A percentile compares a stretch with the other conserved stretches of the same genome.
Evolutionary conservation across 1,139 yeast species (phyloP).

Genomic region (Hansenula anomala): DNA sequence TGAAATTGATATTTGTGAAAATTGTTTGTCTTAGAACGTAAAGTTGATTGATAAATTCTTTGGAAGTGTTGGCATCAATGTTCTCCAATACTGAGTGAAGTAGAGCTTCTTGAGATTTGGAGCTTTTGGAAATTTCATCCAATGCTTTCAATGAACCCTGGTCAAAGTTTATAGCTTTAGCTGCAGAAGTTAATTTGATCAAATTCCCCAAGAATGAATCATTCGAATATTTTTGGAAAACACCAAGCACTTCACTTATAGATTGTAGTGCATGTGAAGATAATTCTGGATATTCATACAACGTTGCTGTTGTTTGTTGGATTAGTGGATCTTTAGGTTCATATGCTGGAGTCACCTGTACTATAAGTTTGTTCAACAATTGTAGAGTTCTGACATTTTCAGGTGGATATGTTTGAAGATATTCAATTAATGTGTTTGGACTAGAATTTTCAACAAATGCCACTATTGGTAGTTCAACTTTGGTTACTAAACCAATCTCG

Average conservation of each 20-base stretch:
- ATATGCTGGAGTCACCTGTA: not conserved
- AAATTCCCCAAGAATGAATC: not conserved
- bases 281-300: not conserved
- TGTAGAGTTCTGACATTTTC: not conserved
- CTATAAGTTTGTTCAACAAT: not conserved
- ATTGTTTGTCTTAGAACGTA: slow-evolving; percentile 7
- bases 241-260: not conserved
- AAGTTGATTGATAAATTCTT: not conserved
- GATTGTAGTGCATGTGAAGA: not conserved
- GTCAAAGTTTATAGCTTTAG: not conserved
- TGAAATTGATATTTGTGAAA: slow-evolving; percentile 23
- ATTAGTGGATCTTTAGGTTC: not conserved
- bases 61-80: not conserved
- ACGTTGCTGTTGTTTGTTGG: not conserved
- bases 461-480: not conserved
- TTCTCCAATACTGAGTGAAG: not conserved
- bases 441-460: not conserved
- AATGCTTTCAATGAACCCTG: not conserved
- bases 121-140: slow-evolving; percentile 1
- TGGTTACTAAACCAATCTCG: not conserved
- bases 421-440: not conserved
- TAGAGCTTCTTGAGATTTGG: not conserved
- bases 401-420: not conserved
- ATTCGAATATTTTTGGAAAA: not conserved
- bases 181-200: not conserved